A percentile compares a stretch with the other conserved stretches of the same genome.
phyloP scores from a whole-genome alignment of 805 yeast genomes.

The Wickerhamiella kazuoi region DNA sequence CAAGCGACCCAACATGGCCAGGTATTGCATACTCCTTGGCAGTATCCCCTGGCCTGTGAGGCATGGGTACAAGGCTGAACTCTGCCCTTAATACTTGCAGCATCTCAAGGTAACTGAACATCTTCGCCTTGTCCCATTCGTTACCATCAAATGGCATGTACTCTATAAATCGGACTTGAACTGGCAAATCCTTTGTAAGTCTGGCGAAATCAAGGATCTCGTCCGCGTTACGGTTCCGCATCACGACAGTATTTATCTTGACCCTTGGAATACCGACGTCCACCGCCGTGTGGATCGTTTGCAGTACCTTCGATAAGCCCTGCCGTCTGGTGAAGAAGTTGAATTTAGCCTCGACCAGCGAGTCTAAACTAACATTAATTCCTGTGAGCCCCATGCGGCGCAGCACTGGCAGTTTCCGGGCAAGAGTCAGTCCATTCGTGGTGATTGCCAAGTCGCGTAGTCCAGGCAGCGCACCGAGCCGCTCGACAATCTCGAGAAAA shows the following conservation, averaged over 20 bases:
- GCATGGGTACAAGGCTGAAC: conserved; percentile 20
- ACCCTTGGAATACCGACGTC: conserved; percentile 29
- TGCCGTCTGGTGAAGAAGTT: conserved; percentile 31
- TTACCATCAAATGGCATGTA: conserved; percentile 45
- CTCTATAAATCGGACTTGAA: conserved; percentile 37
- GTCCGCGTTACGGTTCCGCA: conserved; percentile 34
- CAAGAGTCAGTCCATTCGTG: conserved; percentile 34
- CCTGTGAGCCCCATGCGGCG: conserved; percentile 29
- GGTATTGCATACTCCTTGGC: conserved; percentile 30
- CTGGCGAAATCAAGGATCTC: conserved; percentile 32
- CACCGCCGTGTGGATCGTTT: conserved; percentile 28
- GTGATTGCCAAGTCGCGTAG: conserved; percentile 34
- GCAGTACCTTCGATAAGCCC: conserved; percentile 30
- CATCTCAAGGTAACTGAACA: conserved; percentile 31
- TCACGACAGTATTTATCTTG: conserved; percentile 34
- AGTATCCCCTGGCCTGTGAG: conserved; percentile 28
- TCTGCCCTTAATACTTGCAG: conserved; percentile 13
- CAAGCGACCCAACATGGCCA: conserved; percentile 29
- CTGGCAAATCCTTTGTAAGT: conserved; percentile 23
- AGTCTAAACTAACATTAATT: conserved; percentile 32
- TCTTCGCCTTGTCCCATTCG: conserved; percentile 30
- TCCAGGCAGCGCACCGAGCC: conserved; percentile 25
- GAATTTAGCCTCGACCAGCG: conserved; percentile 35
- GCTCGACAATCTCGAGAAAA: conserved; percentile 27
- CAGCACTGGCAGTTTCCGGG: conserved; percentile 30